A percentile compares a stretch with the other conserved stretches of the same genome.
phyloP scores from a whole-genome alignment of 1,284 basidiomycete species.

The Athelia sp. region DNA sequence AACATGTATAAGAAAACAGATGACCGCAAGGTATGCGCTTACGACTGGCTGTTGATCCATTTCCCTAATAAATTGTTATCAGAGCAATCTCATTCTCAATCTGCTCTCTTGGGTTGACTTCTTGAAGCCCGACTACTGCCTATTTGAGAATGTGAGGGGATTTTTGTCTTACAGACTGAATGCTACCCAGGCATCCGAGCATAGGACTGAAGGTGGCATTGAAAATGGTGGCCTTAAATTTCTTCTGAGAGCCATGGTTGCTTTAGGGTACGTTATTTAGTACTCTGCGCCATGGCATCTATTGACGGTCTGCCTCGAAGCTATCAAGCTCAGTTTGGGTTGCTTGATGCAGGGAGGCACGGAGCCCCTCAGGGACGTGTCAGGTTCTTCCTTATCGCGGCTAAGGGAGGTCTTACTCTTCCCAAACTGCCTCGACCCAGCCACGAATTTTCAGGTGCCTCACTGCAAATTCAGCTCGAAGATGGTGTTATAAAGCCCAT shows the following conservation, averaged over 20 bases:
- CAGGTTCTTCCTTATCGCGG: constrained; percentile 68
- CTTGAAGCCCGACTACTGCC: constrained; percentile 51
- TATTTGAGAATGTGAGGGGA: constrained; percentile 72
- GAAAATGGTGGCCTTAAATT: constrained; percentile 66
- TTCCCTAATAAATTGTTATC: no score
- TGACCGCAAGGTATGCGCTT: constrained; percentile 25
- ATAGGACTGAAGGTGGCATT: constrained; percentile 55
- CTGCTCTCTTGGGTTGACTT: constrained; percentile 63
- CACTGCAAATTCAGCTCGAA: constrained; percentile 44
- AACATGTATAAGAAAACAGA: constrained; percentile 33
- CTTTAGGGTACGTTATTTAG: constrained; percentile 48
- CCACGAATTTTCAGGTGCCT: constrained; percentile 52
- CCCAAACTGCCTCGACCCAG: constrained; percentile 67
- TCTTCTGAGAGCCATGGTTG: constrained; percentile 47
- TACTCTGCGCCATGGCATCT: neutral
- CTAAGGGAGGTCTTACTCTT: constrained; percentile 43
- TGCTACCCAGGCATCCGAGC: constrained; percentile 38
- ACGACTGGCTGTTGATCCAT: no score
- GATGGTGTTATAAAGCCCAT: constrained; percentile 40
- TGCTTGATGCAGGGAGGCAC: constrained; percentile 69
- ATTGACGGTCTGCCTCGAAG: constrained; percentile 29
- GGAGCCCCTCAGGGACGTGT: constrained; percentile 66
- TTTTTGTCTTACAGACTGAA: constrained; percentile 56
- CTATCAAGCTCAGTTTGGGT: constrained; percentile 60
- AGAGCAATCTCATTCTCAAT: constrained; percentile 49